These are phyloP conservation scores for Mrakia hoshinonis DNA, from an alignment of 768 basidiomycete species.

Conservation along the genomic window DNA sequence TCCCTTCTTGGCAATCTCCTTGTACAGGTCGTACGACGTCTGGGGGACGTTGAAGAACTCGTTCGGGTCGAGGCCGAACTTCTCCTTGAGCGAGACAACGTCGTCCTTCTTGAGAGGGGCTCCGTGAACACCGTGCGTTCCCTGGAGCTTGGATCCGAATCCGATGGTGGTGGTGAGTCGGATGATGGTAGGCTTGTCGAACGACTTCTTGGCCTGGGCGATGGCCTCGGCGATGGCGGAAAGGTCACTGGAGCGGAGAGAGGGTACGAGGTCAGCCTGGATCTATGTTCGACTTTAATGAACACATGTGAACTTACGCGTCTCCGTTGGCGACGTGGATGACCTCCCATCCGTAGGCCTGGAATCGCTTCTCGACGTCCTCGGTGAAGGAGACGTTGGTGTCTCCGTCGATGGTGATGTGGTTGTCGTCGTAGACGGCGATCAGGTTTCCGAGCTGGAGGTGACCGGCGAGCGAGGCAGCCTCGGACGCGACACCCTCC, in stretches of 20 bases:
- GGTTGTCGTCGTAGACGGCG: conserved; percentile 91
- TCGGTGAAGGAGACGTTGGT: conserved; percentile 90
- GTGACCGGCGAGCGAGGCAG: conserved; percentile 86
- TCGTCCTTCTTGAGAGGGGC: conserved; percentile 92
- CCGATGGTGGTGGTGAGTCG: conserved; percentile 82
- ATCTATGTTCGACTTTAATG: not conserved
- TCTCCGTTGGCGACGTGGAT: conserved; percentile 74
- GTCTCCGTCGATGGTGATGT: conserved; percentile 93
- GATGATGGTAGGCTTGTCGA: conserved; percentile 77
- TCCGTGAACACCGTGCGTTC: conserved; percentile 90
- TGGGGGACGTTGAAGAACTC: conserved; percentile 68
- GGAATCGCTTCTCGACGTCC: conserved; percentile 77
- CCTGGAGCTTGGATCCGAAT: conserved; percentile 83
- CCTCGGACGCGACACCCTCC: conserved; percentile 92
- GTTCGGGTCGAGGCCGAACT: conserved; percentile 71
- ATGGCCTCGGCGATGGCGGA: conserved; percentile 69
- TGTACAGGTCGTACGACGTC: conserved; percentile 62
- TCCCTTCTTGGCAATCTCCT: conserved; percentile 59
- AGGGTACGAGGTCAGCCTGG: not conserved
- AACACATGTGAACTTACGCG: conserved; percentile 46
- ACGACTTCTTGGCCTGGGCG: conserved; percentile 63
- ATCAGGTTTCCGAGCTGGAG: conserved; percentile 87
- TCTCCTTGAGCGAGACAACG: conserved; percentile 68
- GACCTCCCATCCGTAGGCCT: conserved; percentile 89
- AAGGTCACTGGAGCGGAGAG: conserved; percentile 53